phyloP scores from a whole-genome alignment of 2,329 filamentous ascomycete species.

The Thelonectria olida region DNA sequence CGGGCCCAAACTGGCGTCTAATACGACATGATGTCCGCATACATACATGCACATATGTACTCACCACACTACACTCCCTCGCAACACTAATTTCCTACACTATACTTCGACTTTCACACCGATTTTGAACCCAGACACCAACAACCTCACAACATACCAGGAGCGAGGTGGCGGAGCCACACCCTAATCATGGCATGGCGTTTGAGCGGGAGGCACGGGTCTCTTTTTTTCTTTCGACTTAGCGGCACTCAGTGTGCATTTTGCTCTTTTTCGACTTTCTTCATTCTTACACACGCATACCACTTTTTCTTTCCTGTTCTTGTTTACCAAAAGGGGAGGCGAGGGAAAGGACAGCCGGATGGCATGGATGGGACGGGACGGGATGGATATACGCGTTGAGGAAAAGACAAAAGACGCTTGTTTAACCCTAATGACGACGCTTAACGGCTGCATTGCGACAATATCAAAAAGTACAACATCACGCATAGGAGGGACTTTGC shows the following conservation, averaged over 20 bases:
- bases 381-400: constrained; percentile 31
- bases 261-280: constrained; percentile 23
- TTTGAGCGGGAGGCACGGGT: constrained; percentile 37
- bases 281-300: constrained; percentile 8
- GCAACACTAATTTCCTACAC: constrained; percentile 1
- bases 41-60: neutral
- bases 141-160: constrained; percentile 21
- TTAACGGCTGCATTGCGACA: constrained; percentile 43
- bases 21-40: neutral
- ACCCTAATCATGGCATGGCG: constrained; percentile 39
- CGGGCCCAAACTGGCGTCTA: constrained; percentile 35
- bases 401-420: constrained; percentile 34
- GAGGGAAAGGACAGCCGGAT: constrained; percentile 30
- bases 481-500: constrained; percentile 10
- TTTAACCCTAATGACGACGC: constrained; percentile 42
- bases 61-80: neutral
- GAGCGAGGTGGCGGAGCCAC: constrained; percentile 24
- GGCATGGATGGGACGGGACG: constrained; percentile 34
- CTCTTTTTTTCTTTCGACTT: constrained; percentile 32
- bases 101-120: constrained; percentile 4
- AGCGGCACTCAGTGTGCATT: constrained; percentile 37
- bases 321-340: constrained; percentile 26
- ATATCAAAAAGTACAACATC: constrained; percentile 33
- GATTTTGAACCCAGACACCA: constrained; percentile 26
- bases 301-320: constrained; percentile 22